Base-by-base conservation (phyloP, 2,329 filamentous ascomycete species). In the Trichoderma sp. region DNA sequence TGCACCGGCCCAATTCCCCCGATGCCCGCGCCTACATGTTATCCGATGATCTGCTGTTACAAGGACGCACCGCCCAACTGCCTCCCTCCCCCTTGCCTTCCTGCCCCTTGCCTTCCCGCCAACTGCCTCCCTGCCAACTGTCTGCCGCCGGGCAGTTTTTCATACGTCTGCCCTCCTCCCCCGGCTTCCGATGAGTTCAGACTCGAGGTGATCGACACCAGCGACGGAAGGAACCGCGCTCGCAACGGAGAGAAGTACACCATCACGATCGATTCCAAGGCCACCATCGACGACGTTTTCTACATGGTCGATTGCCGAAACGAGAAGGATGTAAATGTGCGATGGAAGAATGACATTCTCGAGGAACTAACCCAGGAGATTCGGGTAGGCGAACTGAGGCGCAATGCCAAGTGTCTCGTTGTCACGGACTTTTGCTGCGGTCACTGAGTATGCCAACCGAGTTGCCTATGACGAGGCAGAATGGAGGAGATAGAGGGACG, bases 251-350 rank as follows among this genome's bases (percentile, higher is more conserved):
- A 39, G 5, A 43, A 61, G 3, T 79, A 76, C 57, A 60, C 66
- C 61, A 73, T 80, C 36, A 73, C 75, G 18, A 68, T 79, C 7
- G 51, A 73, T 6, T 51, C 70, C n/a, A 58, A 21, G 8, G 69
- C 75, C 14, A 74, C 72, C n/a, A 70, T 73, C 47, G 58, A 68
- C 7, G 75, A 73, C 61, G 69, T 79, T 62, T 64, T 75, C 36
- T 68, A 69, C 15, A 74, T 76, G 68, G 74, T 80, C 28, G 76
- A 73, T 15, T 75, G 76, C 26, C 76, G 79, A 60, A 61, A 62
- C 70, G 60, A 14, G 60, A 71, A 75, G 73, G 77, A 76, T 71
- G 76, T 79, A 4, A 9, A 77, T 30, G 78, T 80, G 34, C 74
- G 75, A 47, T 81, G 78, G 80, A 51, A 72, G 14, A 73, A 78